Evolutionary conservation across 176 grass and related monocot genomes (phyloP).

Genomic region (Musa itinerans): DNA sequence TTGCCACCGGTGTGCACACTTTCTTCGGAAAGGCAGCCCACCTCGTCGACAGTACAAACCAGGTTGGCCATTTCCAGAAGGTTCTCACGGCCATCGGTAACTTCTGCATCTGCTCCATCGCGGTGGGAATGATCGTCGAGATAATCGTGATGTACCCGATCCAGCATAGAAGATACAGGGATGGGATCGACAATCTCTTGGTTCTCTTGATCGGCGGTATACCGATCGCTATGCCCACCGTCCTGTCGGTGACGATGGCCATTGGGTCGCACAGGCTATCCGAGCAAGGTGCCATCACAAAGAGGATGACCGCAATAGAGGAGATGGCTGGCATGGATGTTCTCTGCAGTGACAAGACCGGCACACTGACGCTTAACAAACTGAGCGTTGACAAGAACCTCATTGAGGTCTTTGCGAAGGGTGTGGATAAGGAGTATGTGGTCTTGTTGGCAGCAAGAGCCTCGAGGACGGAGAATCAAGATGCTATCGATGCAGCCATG

Average conservation of each 20-base stretch:
- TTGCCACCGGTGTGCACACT: conserved; percentile 68
- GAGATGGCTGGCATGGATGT: conserved; percentile 80
- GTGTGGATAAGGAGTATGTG: conserved; percentile 36
- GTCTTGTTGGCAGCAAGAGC: conserved; percentile 70
- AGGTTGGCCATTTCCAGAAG: conserved; percentile 69
- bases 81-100: conserved; percentile 66
- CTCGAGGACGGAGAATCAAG: conserved; percentile 63
- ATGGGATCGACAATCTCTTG: conserved; percentile 62
- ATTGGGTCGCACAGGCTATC: conserved; percentile 62
- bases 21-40: conserved; percentile 78
- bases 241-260: conserved; percentile 77
- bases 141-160: conserved; percentile 47
- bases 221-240: conserved; percentile 64
- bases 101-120: conserved; percentile 74
- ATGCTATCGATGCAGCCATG: conserved; percentile 73
- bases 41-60: conserved; percentile 59
- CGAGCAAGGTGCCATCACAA: conserved; percentile 66
- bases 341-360: conserved; percentile 72
- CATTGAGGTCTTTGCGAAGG: conserved; percentile 56
- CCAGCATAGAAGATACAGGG: conserved; percentile 33
- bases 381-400: conserved; percentile 52
- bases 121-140: conserved; percentile 45
- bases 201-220: conserved; percentile 66
- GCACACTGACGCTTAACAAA: conserved; percentile 69
- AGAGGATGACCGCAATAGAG: conserved; percentile 79